Base-by-base conservation (phyloP, 257 asterid species). In the Solanum gandarillasii region DNA sequence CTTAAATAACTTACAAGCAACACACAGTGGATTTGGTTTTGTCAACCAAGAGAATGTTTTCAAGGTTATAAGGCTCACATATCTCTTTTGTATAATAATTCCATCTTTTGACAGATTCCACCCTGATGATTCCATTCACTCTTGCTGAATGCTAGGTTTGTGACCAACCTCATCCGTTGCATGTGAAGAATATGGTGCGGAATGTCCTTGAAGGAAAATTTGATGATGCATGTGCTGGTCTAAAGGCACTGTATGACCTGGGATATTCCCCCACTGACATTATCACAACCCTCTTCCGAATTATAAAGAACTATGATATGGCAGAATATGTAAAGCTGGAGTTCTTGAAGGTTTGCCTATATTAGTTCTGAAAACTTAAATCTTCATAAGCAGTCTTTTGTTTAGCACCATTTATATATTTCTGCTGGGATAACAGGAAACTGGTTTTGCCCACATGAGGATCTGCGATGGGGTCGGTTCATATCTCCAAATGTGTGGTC, bases 241-340 rank as follows among this genome's bases (percentile, higher is more conserved):
- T 97, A 87, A 97, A 97, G 94, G 98, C 94, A 87, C 98, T 97
- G 39, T 96, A 94, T 86, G 99, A 97, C 91, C 72, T 96, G 89
- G 99, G 99, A 16, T 97, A 97, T 88, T 97, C 99, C 14, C 99
- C 99, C 39, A 97, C 99, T 12, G 99, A 97, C 88, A 96, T 97
- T 91, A 97, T 97, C 79, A 97, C 99, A 32, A 97, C 99, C 89
- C 93, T 97, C 74, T 96, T 94, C 93, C 98, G 99, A 38, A 95
- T 95, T 72, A 92, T 95, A 82, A 95, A 95, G 95, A 95, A 91
- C 83, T 97, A 95, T 58, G 99, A 97, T 25, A 97, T 97, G 98
- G 93, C 98, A 11, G 99, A 97, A 93, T 97, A 93, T 90, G 89
- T 97, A 74, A 97, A 97, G 91, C 83, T 97, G 92, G 99, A 97